Evolutionary conservation across 2,329 filamentous ascomycete genomes (phyloP), one percentile per base, ranked within the genome.

Genomic region (Sporothrix mexicana): DNA sequence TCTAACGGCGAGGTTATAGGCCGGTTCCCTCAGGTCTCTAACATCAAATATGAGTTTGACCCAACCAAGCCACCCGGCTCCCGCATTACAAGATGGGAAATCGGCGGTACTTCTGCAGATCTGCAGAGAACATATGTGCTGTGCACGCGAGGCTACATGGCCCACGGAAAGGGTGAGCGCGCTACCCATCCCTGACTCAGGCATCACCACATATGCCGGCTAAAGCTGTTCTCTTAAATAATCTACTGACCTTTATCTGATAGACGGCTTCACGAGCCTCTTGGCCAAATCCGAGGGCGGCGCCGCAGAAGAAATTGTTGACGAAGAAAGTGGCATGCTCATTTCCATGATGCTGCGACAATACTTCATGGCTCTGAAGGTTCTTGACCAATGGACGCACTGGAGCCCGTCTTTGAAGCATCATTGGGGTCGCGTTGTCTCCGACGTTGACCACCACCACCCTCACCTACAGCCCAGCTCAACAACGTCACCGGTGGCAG

Each of bases 111-210:
- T 69, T 86, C 90, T 0, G 84, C 94, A 4, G 88, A 94, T 25
- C 81, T 87, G 12, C 84, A 89, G 23, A 88, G 83, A 74, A 84
- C 88, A 51, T 97, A 97, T 78, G 86, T 87, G 0, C 84, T 97
- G 2, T 92, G 91, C 9, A 98, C 94, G 0, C 85, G 94, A 72
- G 94, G 93, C 0, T 98, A 97, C 79, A 97, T 97, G 94, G 91
- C 88, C 3, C 88, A 93, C 49, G 94, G 94, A 23, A 96, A 95
- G 80, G 84, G 84, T 85, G 73, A 71, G 78, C 7, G 13, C 20
- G 4, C 10, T 57, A 13, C 15, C 23, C 15, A 57, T 30, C 13
- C 17, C 49, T 30, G 30, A 4, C 30, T 36, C 30, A 36, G 30
- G 30, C 30, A 36, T 36, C 30, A 36, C 30, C 7, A 36, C 7